phyloP scores from a whole-genome alignment of 225 moss, liverwort and hornwort genomes.

The Pseudisothecium myosuroides region DNA sequence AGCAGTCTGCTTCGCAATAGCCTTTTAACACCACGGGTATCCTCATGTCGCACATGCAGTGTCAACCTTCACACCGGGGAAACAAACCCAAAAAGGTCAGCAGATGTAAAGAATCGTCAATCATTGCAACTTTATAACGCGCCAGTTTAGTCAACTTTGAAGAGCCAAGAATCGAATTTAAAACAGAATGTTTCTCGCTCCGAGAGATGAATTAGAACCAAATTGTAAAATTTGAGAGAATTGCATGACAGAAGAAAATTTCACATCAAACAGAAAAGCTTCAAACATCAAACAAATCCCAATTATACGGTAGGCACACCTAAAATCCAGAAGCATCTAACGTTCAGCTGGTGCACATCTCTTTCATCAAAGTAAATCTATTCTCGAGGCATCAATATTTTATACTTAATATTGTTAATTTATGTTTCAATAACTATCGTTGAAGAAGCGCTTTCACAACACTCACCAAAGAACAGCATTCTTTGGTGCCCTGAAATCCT shows the following conservation, averaged over 20 bases:
- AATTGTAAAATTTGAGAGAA: not conserved
- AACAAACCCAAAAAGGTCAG: not conserved
- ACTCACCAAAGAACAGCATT: not conserved
- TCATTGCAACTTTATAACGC: no score
- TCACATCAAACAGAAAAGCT: not conserved
- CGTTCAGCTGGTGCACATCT: not conserved
- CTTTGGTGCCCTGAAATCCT: not conserved
- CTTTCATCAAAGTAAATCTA: not conserved
- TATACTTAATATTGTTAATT: no score
- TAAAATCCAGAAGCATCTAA: not conserved
- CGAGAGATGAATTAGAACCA: not conserved
- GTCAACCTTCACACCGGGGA: conserved; percentile 6
- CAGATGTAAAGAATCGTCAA: not conserved
- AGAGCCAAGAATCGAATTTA: not conserved
- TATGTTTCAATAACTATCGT: no score
- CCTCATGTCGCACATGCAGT: conserved; percentile 4
- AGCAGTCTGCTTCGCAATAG: not conserved
- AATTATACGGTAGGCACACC: no score
- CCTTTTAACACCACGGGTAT: not conserved
- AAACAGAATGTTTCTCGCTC: not conserved
- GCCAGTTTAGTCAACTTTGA: not conserved
- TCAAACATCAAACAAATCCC: not conserved
- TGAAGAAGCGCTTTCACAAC: not conserved
- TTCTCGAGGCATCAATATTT: no score
- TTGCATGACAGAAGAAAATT: not conserved